A percentile compares a stretch with the other conserved stretches of the same genome.
phyloP scores from a whole-genome alignment of 495 filamentous ascomycete genomes.

The Hypoxylon trugodes region DNA sequence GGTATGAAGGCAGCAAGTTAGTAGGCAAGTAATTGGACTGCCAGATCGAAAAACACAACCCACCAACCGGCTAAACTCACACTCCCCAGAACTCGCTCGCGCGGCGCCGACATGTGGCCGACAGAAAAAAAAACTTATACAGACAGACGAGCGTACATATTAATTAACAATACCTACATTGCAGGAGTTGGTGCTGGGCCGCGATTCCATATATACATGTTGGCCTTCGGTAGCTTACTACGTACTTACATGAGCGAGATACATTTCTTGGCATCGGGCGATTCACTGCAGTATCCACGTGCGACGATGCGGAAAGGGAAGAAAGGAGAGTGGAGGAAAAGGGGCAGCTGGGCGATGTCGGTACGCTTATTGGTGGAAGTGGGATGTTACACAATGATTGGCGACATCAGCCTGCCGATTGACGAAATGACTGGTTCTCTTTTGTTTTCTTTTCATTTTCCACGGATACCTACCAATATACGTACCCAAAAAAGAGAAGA shows the following conservation, averaged over 20 bases:
- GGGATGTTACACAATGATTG: constrained; percentile 37
- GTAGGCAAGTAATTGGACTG: too few species aligned
- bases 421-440: constrained; percentile 38
- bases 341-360: constrained; percentile 19
- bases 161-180: too few species aligned
- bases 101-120: constrained; percentile 37
- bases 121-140: too few species aligned
- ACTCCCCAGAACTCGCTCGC: too few species aligned
- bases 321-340: too few species aligned
- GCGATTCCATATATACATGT: constrained; percentile 27
- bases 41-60: too few species aligned
- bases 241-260: neutral
- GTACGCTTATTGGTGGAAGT: constrained; percentile 3
- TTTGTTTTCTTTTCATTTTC: neutral
- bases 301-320: constrained; percentile 1
- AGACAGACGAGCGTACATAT: too few species aligned
- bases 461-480: too few species aligned
- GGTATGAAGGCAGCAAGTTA: neutral
- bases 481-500: too few species aligned
- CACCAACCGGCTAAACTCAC: constrained; percentile 38
- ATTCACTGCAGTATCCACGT: constrained; percentile 23
- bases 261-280: constrained; percentile 19
- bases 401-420: constrained; percentile 40
- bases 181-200: constrained; percentile 17
- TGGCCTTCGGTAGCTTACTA: neutral